Base-by-base conservation (phyloP, 1,284 basidiomycete genomes). In the Sporisorium graminicola region DNA sequence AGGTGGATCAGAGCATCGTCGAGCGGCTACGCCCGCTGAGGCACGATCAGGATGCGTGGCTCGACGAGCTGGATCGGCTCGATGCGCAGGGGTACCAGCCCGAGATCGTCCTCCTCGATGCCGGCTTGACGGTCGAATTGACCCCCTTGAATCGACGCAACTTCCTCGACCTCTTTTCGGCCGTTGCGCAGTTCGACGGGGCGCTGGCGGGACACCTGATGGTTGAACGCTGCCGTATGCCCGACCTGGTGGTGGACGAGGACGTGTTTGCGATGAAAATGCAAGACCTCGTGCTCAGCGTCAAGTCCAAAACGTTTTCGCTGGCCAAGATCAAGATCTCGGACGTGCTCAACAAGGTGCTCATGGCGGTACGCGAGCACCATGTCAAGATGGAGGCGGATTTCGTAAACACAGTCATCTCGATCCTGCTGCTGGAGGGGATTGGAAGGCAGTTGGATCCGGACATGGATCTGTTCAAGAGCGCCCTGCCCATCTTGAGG, bases 341-440 rank as follows among this genome's bases (percentile, higher is more conserved):
- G 29, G 95, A 99, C 85, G 91, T 99, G 74, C 88, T 98, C 44
- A 92, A 90, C 7, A 92, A 96, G 76, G 95, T 98, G 9, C 87
- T 99, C 49, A 90, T 88, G 78, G 91, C 92, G n/a, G 95, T 99
- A 1, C 88, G 95, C 56, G 89, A 91, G 75, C 95, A 98, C 86
- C 97, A 98, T 84, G 97, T 99, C 78, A 98, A 95, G 89, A 93
- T 99, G 91, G 96, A 99, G 87, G 94, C 92, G 14, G 97, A 99
- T 86, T 99, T 99, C 84, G 91, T 99, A 81, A 98, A 99, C 86
- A 99, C 97, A 0, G 94, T 99, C 56, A 93, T 99, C 70, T 93
- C 93, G 10, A 94, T 98, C 64, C 86, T 99, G 65, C 86, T 99
- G 58, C 87, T 99, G 50, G 97, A 99, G 87, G 97, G 97, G 0